A percentile compares a stretch with the other conserved stretches of the same genome.
Conservation (phyloP, 2,329 filamentous ascomycete species). For the Colletotrichum liaoningense region DNA sequence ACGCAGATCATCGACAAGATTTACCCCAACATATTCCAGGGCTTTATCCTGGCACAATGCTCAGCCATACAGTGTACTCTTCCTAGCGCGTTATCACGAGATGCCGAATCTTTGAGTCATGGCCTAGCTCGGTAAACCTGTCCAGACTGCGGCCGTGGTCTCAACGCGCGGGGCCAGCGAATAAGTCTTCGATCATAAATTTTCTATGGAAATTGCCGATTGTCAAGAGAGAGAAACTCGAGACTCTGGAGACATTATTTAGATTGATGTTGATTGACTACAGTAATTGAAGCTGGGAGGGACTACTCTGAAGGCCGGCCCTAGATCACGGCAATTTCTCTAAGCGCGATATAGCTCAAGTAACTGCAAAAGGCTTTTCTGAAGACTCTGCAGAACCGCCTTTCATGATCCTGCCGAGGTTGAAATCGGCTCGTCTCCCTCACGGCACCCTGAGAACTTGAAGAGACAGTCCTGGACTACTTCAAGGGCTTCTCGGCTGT, state of each 20-base stretch:
- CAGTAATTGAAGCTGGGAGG: background rate
- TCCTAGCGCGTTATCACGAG: background rate
- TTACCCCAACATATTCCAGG: background rate
- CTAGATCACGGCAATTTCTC: background rate
- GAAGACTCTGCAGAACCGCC: background rate
- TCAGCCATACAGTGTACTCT: background rate
- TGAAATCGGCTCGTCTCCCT: background rate
- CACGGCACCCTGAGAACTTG: background rate
- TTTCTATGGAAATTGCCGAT: too few species aligned
- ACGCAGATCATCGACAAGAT: too few species aligned
- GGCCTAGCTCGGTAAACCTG: background rate
- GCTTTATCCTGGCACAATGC: background rate
- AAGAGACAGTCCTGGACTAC: background rate
- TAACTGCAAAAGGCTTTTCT: background rate
- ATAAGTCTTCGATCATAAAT: background rate
- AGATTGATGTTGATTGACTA: background rate
- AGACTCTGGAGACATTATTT: accelerated
- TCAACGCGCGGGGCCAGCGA: background rate
- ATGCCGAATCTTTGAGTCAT: background rate
- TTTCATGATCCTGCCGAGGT: background rate
- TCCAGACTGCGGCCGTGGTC: background rate
- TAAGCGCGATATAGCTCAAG: background rate
- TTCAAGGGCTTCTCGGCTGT: background rate
- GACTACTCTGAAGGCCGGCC: too few species aligned
- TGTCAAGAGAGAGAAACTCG: too few species aligned